Evolutionary conservation across 768 basidiomycete genomes (phyloP), one percentile per base, ranked within the genome.

Genomic region (Leccinum barrowsii): DNA sequence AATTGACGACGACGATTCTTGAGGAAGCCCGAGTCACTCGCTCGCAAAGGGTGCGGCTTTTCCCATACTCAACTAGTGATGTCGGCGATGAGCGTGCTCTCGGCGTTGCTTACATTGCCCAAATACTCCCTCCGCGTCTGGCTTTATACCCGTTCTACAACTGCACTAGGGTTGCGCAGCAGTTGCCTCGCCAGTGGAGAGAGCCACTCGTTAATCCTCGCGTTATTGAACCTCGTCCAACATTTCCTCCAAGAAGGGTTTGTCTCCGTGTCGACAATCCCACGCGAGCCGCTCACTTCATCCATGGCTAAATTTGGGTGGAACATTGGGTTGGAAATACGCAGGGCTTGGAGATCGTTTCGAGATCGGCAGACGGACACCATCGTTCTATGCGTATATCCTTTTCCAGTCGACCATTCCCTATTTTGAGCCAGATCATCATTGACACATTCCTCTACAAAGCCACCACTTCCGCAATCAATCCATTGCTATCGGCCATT

Each of bases 271-370:
- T 68, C 77, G 19, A 63, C 69, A 2, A 74, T 85, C 30, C 72
- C 82, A 74, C 89, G 49, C 85, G 90, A 34, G 92, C 90, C 0
- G 78, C 85, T 13, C 79, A 79, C 4, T 92, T 94, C 61, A 82
- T 95, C 10, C 91, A 94, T 65, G 82, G 84, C 7, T 90, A 95
- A 68, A 85, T 96, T 19, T 98, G 94, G 94, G 82, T 88, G 1
- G 87, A 89, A 64, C 89, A 92, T 70, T 85, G 37, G 83, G 85
- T 2, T 98, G 94, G 94, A 89, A 90, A 69, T 97, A 94, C 62
- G 77, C 78, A 4, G 86, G 87, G 56, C 77, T 94, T 12, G 86
- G 87, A 5, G 89, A 92, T 67, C 82, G 90, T 40, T 95, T 92
- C 66, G 89, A 92, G 74, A 87, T 98, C 49, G 88, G 87, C 19